Evolutionary conservation across 352 stramenopile genomes (phyloP).

Genomic region (Phytophthora chlamydospora): DNA sequence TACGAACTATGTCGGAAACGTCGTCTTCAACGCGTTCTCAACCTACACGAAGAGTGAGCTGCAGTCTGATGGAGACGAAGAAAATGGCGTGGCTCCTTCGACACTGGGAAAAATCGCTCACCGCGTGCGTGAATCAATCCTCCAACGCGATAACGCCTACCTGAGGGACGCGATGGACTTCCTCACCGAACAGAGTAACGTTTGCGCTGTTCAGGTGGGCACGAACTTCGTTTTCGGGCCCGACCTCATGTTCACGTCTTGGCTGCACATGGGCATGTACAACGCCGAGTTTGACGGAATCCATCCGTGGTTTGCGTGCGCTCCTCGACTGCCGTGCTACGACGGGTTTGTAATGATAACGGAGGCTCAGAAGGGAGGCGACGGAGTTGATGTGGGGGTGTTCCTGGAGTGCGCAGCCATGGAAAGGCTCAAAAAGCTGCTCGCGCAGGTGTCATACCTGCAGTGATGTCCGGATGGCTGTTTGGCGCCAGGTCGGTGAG

Average conservation of each 20-base stretch:
- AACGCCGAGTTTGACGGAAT: constrained; percentile 53
- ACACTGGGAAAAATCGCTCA: constrained; percentile 35
- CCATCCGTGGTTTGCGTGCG: constrained; percentile 44
- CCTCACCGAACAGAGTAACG: constrained; percentile 36
- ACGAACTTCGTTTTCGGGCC: constrained; percentile 56
- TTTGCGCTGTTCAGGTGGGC: constrained; percentile 42
- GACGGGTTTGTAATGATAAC: constrained; percentile 58
- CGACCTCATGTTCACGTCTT: constrained; percentile 71
- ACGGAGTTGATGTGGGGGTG: constrained; percentile 53
- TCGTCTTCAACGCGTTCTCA: constrained; percentile 60
- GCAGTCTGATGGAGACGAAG: constrained; percentile 5
- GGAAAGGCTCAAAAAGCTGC: constrained; percentile 42
- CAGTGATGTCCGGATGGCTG: too few relatives aligned
- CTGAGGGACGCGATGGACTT: constrained; percentile 62
- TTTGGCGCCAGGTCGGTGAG: background rate
- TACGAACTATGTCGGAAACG: constrained; percentile 54
- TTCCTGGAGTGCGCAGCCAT: constrained; percentile 46
- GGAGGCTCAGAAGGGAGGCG: constrained; percentile 40
- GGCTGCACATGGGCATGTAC: constrained; percentile 66
- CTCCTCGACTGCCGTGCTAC: constrained; percentile 37
- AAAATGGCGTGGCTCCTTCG: constrained; percentile 4
- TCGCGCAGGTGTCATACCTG: constrained; percentile 20
- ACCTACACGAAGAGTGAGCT: constrained; percentile 39
- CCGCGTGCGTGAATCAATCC: constrained; percentile 52
- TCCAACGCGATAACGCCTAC: constrained; percentile 42